phyloP scores from a whole-genome alignment of 2,329 filamentous ascomycete genomes.

The Cladosporium sp. region DNA sequence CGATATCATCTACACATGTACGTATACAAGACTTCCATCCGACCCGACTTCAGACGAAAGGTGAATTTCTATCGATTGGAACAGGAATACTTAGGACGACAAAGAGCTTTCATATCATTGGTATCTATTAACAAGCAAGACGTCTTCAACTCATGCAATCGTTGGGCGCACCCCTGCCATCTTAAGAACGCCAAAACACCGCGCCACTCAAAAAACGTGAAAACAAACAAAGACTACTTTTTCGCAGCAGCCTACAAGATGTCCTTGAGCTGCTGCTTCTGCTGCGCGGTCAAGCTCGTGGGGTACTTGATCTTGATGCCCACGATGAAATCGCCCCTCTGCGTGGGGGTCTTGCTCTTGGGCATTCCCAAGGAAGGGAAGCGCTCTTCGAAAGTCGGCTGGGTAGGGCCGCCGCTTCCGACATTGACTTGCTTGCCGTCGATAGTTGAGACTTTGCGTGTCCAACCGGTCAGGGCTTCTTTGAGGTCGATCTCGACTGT shows the following conservation, averaged over 20 bases:
- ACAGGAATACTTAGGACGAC: too few species aligned
- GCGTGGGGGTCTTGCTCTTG: conserved; percentile 78
- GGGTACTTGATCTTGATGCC: conserved; percentile 94
- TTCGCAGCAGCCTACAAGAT: conserved; percentile 56
- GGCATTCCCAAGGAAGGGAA: conserved; percentile 93
- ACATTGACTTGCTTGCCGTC: conserved; percentile 81
- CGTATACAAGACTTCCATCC: too few species aligned
- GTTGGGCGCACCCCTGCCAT: not conserved
- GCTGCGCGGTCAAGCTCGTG: conserved; percentile 64
- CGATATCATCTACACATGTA: too few species aligned
- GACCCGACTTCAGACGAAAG: too few species aligned
- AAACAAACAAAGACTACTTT: not conserved
- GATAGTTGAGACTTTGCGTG: conserved; percentile 84
- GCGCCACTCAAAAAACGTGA: conserved; percentile 4
- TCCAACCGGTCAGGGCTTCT: conserved; percentile 93
- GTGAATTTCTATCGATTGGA: too few species aligned
- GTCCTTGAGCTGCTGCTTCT: conserved; percentile 77
- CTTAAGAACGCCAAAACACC: conserved; percentile 9
- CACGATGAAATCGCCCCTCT: conserved; percentile 83
- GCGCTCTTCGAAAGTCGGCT: conserved; percentile 72
- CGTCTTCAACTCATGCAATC: conserved; percentile 15
- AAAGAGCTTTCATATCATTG: not conserved
- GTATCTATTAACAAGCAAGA: conserved; percentile 12
- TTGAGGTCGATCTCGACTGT: conserved; percentile 80
- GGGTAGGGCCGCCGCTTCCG: conserved; percentile 76